Conservation (phyloP, 164 flowering plant genomes). For the Vitis riparia region DNA sequence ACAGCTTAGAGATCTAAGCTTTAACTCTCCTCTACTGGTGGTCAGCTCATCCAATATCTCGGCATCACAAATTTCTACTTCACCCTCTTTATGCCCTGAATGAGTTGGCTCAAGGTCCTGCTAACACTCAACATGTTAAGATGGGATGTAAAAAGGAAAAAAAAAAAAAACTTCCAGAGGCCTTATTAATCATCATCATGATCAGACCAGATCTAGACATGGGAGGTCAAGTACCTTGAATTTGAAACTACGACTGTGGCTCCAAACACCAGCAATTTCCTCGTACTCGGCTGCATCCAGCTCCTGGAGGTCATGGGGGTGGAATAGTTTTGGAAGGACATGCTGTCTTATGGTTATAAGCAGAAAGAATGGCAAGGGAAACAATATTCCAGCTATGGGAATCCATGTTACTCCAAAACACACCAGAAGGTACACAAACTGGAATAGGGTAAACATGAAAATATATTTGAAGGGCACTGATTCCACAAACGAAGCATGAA, state of each 20-base stretch:
- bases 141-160: no score
- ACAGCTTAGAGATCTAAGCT: constrained; percentile 35
- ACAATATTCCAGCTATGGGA: constrained; percentile 43
- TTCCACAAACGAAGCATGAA: constrained; percentile 72
- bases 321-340: constrained; percentile 39
- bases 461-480: constrained; percentile 53
- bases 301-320: constrained; percentile 27
- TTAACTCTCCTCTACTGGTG: constrained; percentile 50
- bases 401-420: constrained; percentile 43
- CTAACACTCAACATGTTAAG: background rate
- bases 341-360: constrained; percentile 40
- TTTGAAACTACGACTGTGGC: background rate
- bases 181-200: no score
- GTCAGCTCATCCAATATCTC: constrained; percentile 44
- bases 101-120: constrained; percentile 16
- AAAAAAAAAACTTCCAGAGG: background rate
- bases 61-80: constrained; percentile 14
- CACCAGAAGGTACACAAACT: constrained; percentile 31
- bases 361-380: constrained; percentile 46
- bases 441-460: constrained; percentile 32
- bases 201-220: background rate
- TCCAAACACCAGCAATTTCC: constrained; percentile 28
- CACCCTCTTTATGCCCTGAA: constrained; percentile 6
- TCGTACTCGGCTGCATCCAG: constrained; percentile 56
- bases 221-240: constrained; percentile 11